phyloP scores from a whole-genome alignment of 352 stramenopile genomes.

The Pythium monospermum region DNA sequence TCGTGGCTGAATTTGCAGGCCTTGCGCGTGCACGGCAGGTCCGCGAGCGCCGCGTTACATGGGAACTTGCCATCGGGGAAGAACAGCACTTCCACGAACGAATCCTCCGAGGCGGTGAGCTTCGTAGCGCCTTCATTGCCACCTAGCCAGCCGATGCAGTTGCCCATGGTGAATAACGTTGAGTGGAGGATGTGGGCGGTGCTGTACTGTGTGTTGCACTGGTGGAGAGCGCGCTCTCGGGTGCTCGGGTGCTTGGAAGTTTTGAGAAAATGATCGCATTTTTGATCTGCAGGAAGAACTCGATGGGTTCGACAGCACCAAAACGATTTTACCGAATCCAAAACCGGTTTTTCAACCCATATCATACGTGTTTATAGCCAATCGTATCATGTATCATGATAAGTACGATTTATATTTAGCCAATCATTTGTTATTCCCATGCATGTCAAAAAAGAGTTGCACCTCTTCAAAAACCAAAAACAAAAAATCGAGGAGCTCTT shows the following conservation, averaged over 20 bases:
- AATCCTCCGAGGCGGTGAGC: slow-evolving; percentile 27
- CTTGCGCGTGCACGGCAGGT: slow-evolving; percentile 51
- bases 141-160: slow-evolving; percentile 37
- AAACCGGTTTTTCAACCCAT: neutral
- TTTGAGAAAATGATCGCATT: slow-evolving; percentile 8
- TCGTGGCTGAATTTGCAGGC: slow-evolving; percentile 65
- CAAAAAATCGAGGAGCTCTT: too few relatives aligned
- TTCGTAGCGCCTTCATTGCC: neutral
- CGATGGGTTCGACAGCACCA: neutral
- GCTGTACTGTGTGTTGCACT: neutral
- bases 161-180: slow-evolving; percentile 60
- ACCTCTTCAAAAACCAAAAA: too few relatives aligned
- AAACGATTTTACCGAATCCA: slow-evolving; percentile 1
- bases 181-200: neutral
- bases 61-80: slow-evolving; percentile 62
- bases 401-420: too few relatives aligned
- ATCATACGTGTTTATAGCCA: neutral
- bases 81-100: slow-evolving; percentile 70
- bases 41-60: slow-evolving; percentile 47
- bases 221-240: neutral
- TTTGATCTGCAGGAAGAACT: neutral
- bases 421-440: neutral
- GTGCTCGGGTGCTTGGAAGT: too few relatives aligned
- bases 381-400: too few relatives aligned
- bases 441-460: neutral